Conservation (phyloP, 2,329 filamentous ascomycete species). For the Hirsutella rhossiliensis region DNA sequence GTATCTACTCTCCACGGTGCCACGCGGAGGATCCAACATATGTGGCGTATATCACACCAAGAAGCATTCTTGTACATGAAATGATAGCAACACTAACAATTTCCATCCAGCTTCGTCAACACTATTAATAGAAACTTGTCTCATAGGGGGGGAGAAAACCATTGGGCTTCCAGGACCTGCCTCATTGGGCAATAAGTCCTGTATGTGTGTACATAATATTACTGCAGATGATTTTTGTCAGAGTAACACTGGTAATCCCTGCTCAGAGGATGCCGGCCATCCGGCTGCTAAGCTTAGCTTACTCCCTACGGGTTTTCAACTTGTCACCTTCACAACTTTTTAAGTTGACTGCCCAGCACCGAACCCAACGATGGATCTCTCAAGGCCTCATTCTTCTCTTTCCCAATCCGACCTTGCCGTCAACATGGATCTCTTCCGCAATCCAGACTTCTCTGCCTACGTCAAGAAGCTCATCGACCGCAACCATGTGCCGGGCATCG, state of each 20-base stretch:
- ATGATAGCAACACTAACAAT: too few species aligned
- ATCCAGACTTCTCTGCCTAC: slow-evolving; percentile 4
- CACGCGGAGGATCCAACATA: too few species aligned
- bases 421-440: slow-evolving; percentile 8
- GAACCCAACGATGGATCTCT: neutral
- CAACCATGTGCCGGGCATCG: slow-evolving; percentile 11
- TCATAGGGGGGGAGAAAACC: too few species aligned
- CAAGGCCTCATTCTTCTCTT: neutral
- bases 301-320: neutral
- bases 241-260: neutral
- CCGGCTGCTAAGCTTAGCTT: neutral
- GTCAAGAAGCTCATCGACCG: slow-evolving; percentile 9
- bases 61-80: too few species aligned
- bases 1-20: too few species aligned
- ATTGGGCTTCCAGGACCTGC: neutral
- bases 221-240: neutral
- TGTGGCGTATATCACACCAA: too few species aligned
- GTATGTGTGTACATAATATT: neutral
- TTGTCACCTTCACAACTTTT: neutral
- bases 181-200: neutral
- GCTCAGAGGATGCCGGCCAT: neutral
- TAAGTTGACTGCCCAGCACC: neutral
- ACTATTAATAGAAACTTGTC: too few species aligned
- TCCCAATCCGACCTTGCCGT: neutral
- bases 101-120: too few species aligned